Evolutionary conservation across 495 filamentous ascomycete genomes (phyloP).

Genomic region (Apiosordaria backusii): DNA sequence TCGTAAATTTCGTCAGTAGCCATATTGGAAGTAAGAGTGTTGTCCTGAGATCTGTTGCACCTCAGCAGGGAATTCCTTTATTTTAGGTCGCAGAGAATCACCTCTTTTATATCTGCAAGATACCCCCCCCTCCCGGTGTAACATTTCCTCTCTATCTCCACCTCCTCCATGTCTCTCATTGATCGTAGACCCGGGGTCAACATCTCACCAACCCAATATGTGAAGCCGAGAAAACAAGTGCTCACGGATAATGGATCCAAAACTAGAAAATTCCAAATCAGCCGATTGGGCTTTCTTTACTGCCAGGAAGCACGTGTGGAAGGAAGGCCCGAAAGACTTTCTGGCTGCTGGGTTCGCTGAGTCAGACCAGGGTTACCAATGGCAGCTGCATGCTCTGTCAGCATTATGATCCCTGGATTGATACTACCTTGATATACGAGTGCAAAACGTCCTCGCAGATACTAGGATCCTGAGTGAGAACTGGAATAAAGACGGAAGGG

Average conservation of each 20-base stretch:
- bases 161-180: neutral
- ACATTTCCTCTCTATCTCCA: neutral
- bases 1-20: constrained; percentile 35
- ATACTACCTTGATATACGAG: neutral
- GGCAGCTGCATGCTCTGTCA: neutral
- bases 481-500: neutral
- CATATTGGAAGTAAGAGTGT: constrained; percentile 10
- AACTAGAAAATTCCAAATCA: neutral
- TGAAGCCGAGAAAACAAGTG: neutral
- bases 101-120: neutral
- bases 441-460: neutral
- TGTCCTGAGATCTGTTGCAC: neutral
- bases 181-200: neutral
- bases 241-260: neutral
- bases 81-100: neutral
- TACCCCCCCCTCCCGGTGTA: neutral
- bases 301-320: neutral
- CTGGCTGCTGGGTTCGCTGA: neutral
- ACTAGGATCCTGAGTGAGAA: neutral
- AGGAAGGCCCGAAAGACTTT: neutral
- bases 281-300: neutral
- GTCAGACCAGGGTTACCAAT: neutral
- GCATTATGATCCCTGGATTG: neutral
- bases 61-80: neutral
- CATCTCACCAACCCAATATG: neutral